Evolutionary conservation across 352 stramenopile genomes (phyloP).

Genomic region (Discostella stelligera): DNA sequence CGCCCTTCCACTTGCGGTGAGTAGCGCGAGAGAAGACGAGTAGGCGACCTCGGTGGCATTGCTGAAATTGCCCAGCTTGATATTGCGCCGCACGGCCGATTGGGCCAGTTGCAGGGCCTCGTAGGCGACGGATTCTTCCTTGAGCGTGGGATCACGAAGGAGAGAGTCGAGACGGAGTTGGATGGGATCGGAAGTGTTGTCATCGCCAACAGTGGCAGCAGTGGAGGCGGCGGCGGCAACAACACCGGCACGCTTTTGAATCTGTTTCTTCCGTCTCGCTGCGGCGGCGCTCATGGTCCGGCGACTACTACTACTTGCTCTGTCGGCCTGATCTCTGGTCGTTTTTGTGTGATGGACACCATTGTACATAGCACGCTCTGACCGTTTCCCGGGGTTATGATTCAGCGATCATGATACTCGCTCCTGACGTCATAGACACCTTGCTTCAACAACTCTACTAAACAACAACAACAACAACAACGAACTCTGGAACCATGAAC

Average conservation of each 20-base stretch:
- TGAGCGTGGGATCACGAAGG: constrained; percentile 40
- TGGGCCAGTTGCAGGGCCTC: constrained; percentile 79
- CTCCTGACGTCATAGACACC: too few relatives aligned
- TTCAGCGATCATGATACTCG: too few relatives aligned
- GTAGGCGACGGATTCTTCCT: constrained; percentile 71
- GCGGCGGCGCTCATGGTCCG: constrained; percentile 76
- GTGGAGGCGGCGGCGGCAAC: constrained; percentile 26
- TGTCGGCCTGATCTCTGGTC: too few relatives aligned
- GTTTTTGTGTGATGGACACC: too few relatives aligned
- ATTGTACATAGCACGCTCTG: too few relatives aligned
- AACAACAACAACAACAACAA: too few relatives aligned
- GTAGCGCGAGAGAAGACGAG: constrained; percentile 44
- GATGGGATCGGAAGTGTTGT: constrained; percentile 47
- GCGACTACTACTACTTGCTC: too few relatives aligned
- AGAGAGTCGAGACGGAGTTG: constrained; percentile 54
- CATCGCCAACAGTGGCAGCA: constrained; percentile 15
- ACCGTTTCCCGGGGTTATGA: too few relatives aligned
- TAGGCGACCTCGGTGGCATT: constrained; percentile 60
- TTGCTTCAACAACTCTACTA: too few relatives aligned
- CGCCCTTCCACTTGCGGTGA: constrained; percentile 55
- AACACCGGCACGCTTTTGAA: constrained; percentile 26
- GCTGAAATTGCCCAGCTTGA: constrained; percentile 58
- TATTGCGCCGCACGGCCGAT: constrained; percentile 65
- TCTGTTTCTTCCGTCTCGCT: constrained; percentile 74
- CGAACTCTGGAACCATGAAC: too few relatives aligned